A percentile compares a stretch with the other conserved stretches of the same genome.
These are phyloP conservation scores for Lactuca sativa DNA, from an alignment of 129 eudicot genomes.

Conservation along the genomic window DNA sequence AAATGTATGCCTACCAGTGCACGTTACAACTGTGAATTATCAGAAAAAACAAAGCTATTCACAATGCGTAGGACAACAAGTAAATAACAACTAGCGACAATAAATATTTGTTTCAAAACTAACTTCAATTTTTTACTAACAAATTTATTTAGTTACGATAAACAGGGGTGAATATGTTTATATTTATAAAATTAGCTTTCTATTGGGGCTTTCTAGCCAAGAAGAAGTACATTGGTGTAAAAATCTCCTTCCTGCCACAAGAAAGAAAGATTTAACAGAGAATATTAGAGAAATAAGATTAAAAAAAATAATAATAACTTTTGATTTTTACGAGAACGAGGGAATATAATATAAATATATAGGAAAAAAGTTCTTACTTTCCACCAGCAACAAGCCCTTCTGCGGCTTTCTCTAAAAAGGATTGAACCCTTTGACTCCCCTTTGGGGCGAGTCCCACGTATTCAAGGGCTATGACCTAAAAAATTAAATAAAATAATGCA, in stretches of 20 bases:
- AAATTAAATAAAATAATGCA: background rate
- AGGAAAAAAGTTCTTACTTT: constrained; percentile 53
- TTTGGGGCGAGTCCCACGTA: constrained; percentile 78
- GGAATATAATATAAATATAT: constrained; percentile 1
- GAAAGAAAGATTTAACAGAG: background rate
- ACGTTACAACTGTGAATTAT: too few relatives aligned
- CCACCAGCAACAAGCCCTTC: constrained; percentile 97
- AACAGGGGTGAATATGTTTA: background rate
- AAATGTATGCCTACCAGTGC: too few relatives aligned
- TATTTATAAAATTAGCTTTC: constrained; percentile 1
- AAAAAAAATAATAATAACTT: too few relatives aligned
- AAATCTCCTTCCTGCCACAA: constrained; percentile 81
- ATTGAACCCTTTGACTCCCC: constrained; percentile 94
- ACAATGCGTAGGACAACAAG: too few relatives aligned
- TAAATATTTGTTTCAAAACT: too few relatives aligned
- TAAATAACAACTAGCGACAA: too few relatives aligned
- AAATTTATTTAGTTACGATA: too few relatives aligned
- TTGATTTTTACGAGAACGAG: background rate
- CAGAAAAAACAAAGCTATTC: too few relatives aligned
- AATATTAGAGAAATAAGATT: too few relatives aligned
- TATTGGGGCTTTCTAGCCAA: constrained; percentile 71
- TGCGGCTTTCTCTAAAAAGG: constrained; percentile 91
- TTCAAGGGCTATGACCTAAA: constrained; percentile 72
- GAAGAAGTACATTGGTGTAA: constrained; percentile 95
- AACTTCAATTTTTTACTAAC: too few relatives aligned